A percentile compares a stretch with the other conserved stretches of the same genome.
Evolutionary conservation across 129 eudicot genomes (phyloP).

Genomic region (Saussurea involucrata): DNA sequence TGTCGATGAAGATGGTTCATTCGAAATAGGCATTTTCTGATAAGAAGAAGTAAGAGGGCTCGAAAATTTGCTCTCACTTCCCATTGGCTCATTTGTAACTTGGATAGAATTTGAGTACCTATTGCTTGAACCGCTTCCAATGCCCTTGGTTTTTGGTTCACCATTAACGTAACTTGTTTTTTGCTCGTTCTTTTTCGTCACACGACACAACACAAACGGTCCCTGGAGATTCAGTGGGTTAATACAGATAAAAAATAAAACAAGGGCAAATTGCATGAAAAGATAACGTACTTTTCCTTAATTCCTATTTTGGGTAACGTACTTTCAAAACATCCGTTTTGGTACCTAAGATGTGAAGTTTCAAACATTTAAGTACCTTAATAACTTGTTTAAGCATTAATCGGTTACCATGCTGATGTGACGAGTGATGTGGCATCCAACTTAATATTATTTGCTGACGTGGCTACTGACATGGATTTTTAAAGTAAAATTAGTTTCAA

Average conservation of each 20-base stretch:
- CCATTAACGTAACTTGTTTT: constrained; percentile 42
- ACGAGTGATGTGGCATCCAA: no score
- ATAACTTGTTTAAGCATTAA: no score
- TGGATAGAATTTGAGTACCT: not conserved
- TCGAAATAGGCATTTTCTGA: constrained; percentile 32
- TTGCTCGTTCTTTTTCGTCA: constrained; percentile 55
- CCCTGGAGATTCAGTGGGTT: constrained; percentile 38
- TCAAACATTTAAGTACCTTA: no score
- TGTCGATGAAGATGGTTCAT: constrained; percentile 42
- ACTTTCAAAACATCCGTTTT: no score
- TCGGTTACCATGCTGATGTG: no score
- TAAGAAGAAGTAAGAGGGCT: constrained; percentile 51
- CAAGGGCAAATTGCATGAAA: no score
- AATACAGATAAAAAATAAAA: not conserved
- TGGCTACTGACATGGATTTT: no score
- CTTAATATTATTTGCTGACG: no score
- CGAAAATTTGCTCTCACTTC: constrained; percentile 45
- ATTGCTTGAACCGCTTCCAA: constrained; percentile 32
- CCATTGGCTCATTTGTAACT: constrained; percentile 22
- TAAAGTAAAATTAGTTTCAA: no score
- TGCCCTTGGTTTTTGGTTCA: constrained; percentile 35
- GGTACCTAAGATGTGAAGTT: no score
- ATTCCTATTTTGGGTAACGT: no score
- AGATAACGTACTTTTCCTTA: no score
- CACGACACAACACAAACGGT: constrained; percentile 73